Evolutionary conservation across 179 eudicot species (phyloP), one percentile per base, ranked within the genome.

Genomic region (Pouteria campechiana): DNA sequence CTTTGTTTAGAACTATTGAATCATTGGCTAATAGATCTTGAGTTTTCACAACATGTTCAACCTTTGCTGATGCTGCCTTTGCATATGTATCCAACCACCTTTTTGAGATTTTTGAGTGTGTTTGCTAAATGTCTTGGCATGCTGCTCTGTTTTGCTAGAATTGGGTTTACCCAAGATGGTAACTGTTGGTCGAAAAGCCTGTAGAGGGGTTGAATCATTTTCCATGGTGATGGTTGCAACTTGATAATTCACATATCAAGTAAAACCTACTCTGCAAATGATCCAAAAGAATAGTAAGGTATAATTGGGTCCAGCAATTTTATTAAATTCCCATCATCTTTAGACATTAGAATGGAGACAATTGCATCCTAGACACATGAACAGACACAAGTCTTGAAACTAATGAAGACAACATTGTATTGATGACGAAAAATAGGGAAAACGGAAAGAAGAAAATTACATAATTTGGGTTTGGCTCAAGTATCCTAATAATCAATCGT

Each of bases 141-240:
- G 76, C 2, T 36, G 55, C 17, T 70, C 78, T 44, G 44, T 63
- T 17, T 48, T 53, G 7, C 55, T 69, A 7, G 70, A 39, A 57
- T 43, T 65, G 15, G 70, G 48, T 57, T 61, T 71, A 13, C 74
- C 90, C 23, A 69, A 53, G 27, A 75, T 53, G 3, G 82, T 75
- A 37, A 86, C 57, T 17, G 58, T 61, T 34, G 92, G 96, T 23
- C 65, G 41, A 0, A 68, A 55, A 27, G 37, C 66, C 52, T 82
- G 79, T 17, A 75, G n/a, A 3, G 70, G 72, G 34, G 46, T 70
- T 1, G 69, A 17, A 61, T 87, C 99, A 41, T 82, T 87, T 44
- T 82, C 92, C 44, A 87, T 77, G 7, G 94, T 92, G 43, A 79
- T 71, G 28, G 57, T 75, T 44, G 94, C 99, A 42, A 96, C 99